phyloP scores from a whole-genome alignment of 208 protist species.

The Histomonas meleagridis region DNA sequence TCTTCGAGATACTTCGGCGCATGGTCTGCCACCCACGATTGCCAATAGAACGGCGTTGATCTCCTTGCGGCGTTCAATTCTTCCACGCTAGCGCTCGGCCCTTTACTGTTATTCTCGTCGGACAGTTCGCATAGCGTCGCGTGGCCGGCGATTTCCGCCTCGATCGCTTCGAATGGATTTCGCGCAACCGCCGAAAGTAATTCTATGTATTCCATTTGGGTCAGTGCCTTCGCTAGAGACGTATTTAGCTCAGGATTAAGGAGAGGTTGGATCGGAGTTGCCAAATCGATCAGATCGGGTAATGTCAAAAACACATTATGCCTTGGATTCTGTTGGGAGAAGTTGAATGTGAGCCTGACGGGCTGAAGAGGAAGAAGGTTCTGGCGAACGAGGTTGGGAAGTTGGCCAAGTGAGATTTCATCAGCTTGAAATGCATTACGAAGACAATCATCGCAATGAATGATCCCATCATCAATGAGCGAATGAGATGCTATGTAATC shows the following conservation, averaged over 20 bases:
- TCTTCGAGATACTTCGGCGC: not conserved
- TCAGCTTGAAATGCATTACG: not conserved
- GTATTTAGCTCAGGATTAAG: not conserved
- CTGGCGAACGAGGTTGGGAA: not conserved
- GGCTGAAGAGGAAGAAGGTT: not conserved
- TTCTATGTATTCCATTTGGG: not conserved
- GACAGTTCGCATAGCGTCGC: not conserved
- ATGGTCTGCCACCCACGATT: not conserved
- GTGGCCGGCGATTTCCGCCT: not conserved
- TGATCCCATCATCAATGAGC: not conserved
- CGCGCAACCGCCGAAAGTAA: not conserved
- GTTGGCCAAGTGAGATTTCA: not conserved
- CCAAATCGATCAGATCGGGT: not conserved
- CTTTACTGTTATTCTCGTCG: not conserved
- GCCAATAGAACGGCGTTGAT: not conserved
- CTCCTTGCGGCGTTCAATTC: not conserved
- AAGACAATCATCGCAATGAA: not conserved
- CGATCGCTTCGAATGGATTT: constrained; percentile 26
- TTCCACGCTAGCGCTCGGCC: not conserved
- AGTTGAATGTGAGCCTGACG: not conserved
- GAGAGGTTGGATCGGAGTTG: not conserved
- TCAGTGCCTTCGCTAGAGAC: not conserved
- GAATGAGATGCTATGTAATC: not conserved
- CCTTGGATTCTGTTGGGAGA: not conserved
- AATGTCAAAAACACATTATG: not conserved